A percentile compares a stretch with the other conserved stretches of the same genome.
Evolutionary conservation across 2,329 filamentous ascomycete species (phyloP).

Genomic region (Penicillium expansum): DNA sequence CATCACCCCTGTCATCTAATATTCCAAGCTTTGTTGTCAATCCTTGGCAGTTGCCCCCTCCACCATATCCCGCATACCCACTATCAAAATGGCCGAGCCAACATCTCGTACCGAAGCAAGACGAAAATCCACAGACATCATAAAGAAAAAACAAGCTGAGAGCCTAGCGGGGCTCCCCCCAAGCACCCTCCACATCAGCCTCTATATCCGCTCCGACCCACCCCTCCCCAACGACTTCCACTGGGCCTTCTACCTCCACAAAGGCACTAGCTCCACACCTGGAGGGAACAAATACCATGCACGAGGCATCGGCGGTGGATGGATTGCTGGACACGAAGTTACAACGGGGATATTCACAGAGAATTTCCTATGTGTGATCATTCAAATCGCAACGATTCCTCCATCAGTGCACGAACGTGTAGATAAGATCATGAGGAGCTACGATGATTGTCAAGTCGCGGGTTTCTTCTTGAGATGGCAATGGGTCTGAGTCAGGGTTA

Average conservation of each 20-base stretch:
- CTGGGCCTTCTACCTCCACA: constrained; percentile 14
- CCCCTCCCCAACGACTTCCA: constrained; percentile 11
- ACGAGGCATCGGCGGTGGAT: constrained; percentile 1
- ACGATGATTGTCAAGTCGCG: not conserved
- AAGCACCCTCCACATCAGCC: not conserved
- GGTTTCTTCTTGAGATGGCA: not conserved
- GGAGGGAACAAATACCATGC: constrained; percentile 11
- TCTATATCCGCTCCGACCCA: constrained; percentile 6
- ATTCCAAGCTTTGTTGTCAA: not conserved
- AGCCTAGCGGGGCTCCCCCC: not conserved
- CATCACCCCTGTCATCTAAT: not conserved
- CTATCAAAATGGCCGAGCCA: too few species aligned
- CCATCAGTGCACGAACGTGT: not conserved
- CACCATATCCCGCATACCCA: too few species aligned
- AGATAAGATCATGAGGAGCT: constrained; percentile 1
- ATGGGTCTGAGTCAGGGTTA: not conserved
- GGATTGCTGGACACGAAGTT: constrained; percentile 15
- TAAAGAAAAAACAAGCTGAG: not conserved
- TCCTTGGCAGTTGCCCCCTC: not conserved
- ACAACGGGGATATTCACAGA: not conserved
- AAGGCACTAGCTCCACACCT: not conserved
- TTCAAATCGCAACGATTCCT: not conserved
- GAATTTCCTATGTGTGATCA: not conserved
- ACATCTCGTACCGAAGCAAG: not conserved
- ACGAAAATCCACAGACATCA: not conserved